Evolutionary conservation across 345 rosid species (phyloP).

Genomic region (Boechera retrofracta): DNA sequence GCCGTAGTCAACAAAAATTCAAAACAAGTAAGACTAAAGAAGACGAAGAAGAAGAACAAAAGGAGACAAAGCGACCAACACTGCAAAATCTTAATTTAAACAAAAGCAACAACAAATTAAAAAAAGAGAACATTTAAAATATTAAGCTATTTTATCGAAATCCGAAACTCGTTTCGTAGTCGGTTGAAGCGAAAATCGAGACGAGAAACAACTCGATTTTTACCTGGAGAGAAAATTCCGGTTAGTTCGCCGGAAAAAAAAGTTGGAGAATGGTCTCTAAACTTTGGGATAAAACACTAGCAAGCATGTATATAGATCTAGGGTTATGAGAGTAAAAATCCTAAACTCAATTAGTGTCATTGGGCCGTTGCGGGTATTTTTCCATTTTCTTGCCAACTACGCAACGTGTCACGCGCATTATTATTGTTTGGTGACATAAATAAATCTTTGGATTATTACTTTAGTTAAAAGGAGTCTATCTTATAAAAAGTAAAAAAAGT

Average conservation of each 20-base stretch:
- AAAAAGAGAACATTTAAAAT: no score
- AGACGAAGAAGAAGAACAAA: constrained; percentile 24
- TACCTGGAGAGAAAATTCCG: constrained; percentile 29
- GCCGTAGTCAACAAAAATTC: constrained; percentile 44
- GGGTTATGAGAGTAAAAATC: constrained; percentile 4
- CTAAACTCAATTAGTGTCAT: neutral
- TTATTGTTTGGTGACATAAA: no score
- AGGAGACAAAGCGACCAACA: constrained; percentile 15
- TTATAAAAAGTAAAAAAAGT: no score
- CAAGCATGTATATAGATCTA: constrained; percentile 10
- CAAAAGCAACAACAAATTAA: neutral
- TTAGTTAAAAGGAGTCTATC: no score
- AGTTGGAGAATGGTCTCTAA: neutral
- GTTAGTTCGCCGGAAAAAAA: constrained; percentile 21
- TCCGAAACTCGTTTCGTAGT: constrained; percentile 21
- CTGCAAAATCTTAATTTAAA: constrained; percentile 19
- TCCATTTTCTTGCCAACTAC: constrained; percentile 15
- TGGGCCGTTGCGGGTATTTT: constrained; percentile 5
- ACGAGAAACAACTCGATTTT: neutral
- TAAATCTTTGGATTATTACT: no score
- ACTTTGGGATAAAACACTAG: neutral
- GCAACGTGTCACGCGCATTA: constrained; percentile 38
- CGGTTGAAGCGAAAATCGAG: constrained; percentile 30
- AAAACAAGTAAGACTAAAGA: constrained; percentile 35
- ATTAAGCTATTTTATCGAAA: neutral